Evolutionary conservation across 257 asterid species (phyloP).

Genomic region (Ehretia macrophylla): DNA sequence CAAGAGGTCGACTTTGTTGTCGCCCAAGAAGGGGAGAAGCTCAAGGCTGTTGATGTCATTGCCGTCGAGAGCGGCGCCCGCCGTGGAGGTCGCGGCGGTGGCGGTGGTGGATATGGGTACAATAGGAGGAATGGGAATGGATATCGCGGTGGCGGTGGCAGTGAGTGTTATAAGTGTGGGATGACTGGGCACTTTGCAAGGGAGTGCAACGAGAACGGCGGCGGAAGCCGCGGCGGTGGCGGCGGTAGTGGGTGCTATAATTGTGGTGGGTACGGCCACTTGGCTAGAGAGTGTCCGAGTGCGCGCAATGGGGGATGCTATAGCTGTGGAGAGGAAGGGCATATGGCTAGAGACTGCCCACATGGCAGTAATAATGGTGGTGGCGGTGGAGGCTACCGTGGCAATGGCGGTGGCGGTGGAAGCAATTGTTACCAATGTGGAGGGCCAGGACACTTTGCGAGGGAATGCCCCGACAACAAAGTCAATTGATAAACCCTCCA

Average conservation of each 20-base stretch:
- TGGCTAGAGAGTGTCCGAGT: constrained; percentile 51
- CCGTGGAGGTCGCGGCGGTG: constrained; percentile 20
- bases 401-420: constrained; percentile 15
- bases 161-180: constrained; percentile 37
- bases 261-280: constrained; percentile 60
- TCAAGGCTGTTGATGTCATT: constrained; percentile 46
- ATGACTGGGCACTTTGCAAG: constrained; percentile 33
- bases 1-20: constrained; percentile 18
- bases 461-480: constrained; percentile 53
- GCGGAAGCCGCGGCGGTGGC: constrained; percentile 22
- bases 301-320: constrained; percentile 42
- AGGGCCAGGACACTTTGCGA: constrained; percentile 69
- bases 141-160: constrained; percentile 21
- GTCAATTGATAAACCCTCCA: background rate
- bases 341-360: constrained; percentile 1
- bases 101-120: constrained; percentile 38
- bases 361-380: background rate
- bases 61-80: constrained; percentile 27
- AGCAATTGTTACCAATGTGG: constrained; percentile 63
- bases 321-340: constrained; percentile 23
- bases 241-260: constrained; percentile 45
- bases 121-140: constrained; percentile 28
- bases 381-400: background rate
- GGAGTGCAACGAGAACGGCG: constrained; percentile 21
- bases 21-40: constrained; percentile 24